Evolutionary conservation across 352 stramenopile species (phyloP).

Genomic region (Globisporangium camurandrum): DNA sequence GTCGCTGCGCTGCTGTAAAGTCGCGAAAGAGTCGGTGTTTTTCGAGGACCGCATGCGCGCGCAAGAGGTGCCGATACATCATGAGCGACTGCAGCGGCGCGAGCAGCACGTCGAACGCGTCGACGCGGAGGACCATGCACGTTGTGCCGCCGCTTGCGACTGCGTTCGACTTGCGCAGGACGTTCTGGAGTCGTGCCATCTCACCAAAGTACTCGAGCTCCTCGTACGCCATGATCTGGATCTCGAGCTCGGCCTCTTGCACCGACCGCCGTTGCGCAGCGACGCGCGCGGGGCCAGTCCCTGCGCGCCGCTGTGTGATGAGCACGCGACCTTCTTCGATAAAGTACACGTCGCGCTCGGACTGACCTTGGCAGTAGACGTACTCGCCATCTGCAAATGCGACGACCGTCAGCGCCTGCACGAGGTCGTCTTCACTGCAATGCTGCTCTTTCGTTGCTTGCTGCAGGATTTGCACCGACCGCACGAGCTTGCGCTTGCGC

Average conservation of each 20-base stretch:
- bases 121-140: slow-evolving; percentile 40
- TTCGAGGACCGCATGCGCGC: slow-evolving; percentile 42
- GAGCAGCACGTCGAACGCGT: slow-evolving; percentile 33
- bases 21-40: slow-evolving; percentile 63
- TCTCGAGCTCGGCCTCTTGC: slow-evolving; percentile 39
- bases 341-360: slow-evolving; percentile 52
- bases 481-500: slow-evolving; percentile 40
- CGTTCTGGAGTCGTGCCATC: slow-evolving; percentile 31
- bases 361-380: slow-evolving; percentile 56
- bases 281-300: slow-evolving; percentile 6
- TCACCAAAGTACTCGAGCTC: slow-evolving; percentile 68
- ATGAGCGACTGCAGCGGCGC: slow-evolving; percentile 48
- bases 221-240: slow-evolving; percentile 42
- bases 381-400: slow-evolving; percentile 49
- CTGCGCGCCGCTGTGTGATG: slow-evolving; percentile 41
- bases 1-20: slow-evolving; percentile 23
- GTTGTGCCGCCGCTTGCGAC: slow-evolving; percentile 38
- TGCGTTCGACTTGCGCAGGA: slow-evolving; percentile 33
- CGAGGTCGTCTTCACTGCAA: slow-evolving; percentile 33
- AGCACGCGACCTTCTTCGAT: slow-evolving; percentile 66
- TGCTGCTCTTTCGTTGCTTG: slow-evolving; percentile 36
- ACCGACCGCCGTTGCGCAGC: slow-evolving; percentile 26
- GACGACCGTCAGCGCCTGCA: slow-evolving; percentile 23
- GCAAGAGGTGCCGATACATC: slow-evolving; percentile 45
- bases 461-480: slow-evolving; percentile 39